A percentile compares a stretch with the other conserved stretches of the same genome.
Evolutionary conservation across 306 rosid genomes (phyloP).

Genomic region (Rosa chinensis): DNA sequence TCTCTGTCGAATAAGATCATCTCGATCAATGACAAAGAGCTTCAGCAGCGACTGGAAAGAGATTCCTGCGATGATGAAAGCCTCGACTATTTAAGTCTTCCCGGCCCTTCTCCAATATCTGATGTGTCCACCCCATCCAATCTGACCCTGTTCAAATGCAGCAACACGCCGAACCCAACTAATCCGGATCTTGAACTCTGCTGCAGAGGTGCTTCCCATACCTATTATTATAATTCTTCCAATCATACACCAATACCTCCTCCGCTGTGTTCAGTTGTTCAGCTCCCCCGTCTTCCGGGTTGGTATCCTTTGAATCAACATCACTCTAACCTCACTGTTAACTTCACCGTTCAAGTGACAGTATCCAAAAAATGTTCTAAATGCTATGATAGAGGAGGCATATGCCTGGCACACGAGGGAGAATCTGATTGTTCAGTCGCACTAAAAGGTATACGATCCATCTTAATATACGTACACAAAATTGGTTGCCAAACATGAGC

Average conservation of each 20-base stretch:
- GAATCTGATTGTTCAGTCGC: not conserved
- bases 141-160: not conserved
- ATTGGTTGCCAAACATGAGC: not conserved
- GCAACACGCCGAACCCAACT: accelerated
- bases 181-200: accelerated
- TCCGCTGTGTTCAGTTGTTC: not conserved
- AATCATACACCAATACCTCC: too few species aligned
- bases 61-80: accelerated
- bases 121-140: accelerated
- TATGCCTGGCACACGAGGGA: not conserved
- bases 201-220: not conserved
- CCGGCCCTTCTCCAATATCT: not conserved
- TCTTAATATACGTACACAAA: not conserved
- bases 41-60: not conserved
- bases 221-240: not conserved
- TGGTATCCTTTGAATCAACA: not conserved
- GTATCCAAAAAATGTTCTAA: accelerated
- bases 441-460: constrained; percentile 8
- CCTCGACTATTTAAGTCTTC: not conserved
- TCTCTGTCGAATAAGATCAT: accelerated
- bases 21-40: accelerated
- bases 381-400: accelerated
- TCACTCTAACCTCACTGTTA: accelerated
- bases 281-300: not conserved
- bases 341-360: accelerated